Base-by-base conservation (phyloP, 305 asterid species). In the Stenogyne calaminthoides region DNA sequence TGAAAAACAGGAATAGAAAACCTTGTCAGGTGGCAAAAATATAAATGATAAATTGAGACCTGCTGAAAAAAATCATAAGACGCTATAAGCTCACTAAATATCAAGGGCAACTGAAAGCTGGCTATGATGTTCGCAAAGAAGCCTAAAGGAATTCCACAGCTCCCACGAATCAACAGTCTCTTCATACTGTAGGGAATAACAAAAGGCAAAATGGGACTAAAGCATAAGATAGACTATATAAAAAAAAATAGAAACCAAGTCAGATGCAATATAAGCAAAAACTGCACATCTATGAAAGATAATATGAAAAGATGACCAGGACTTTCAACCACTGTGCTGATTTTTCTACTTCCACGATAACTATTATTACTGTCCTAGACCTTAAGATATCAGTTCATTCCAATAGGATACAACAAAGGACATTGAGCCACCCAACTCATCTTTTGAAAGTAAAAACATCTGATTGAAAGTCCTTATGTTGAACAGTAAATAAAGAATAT, bases 31-130 rank as follows among this genome's bases (percentile, higher is more conserved):
- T 47, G 56, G 55, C 64, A 69, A 63, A 54, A 42, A 64, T 49
- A 58, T 36, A 72, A 67, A 40, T 22, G 25, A 46, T 49, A 59
- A 18, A 67, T 16, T 22, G 66, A 49, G 58, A 55, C 75, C 58
- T 36, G 37, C 25, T 5, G 4, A 36, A 36, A n/a, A 57, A 32
- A 46, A 58, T 42, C 58, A 68, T 64, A 70, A 59, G 73, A 64
- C 34, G 46, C 16, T 40, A 63, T 68, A 67, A 54, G 82, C 98
- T 82, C 82, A 95, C 99, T 83, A 18, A 78, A 95, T 83, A 81
- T 92, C 94, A 51, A 95, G 96, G 65, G 96, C 97, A 82, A 92
- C 93, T 42, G 99, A 87, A 70, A 95, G 88, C 84, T 84, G 97
- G 80, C 76, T 83, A 79, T 95, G 97, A 75, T 92, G 98, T 80